These are phyloP conservation scores for Knoxdaviesia proteae DNA, from an alignment of 2,329 filamentous ascomycete genomes.

Conservation along the genomic window DNA sequence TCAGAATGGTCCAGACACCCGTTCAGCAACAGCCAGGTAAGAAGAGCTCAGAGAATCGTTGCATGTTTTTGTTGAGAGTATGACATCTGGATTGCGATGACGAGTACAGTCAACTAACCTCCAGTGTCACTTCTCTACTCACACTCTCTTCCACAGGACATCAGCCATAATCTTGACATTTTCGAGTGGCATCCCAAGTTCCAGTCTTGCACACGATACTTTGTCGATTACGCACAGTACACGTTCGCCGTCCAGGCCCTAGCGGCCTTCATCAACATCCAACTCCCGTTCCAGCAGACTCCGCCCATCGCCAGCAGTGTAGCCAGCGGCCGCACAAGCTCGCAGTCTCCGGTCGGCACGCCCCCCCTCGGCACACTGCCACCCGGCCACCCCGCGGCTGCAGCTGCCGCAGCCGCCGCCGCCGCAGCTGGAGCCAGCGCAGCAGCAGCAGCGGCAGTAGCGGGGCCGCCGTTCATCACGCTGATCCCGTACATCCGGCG, in stretches of 20 bases:
- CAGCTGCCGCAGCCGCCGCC: slow-evolving; percentile 8
- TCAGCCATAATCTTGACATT: slow-evolving; percentile 30
- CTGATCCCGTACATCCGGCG: slow-evolving; percentile 79
- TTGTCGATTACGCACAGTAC: slow-evolving; percentile 79
- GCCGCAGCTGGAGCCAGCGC: not conserved
- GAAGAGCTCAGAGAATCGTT: too few relatives aligned
- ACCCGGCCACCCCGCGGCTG: slow-evolving; percentile 2
- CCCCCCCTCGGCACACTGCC: slow-evolving; percentile 4
- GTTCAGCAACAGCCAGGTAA: too few relatives aligned
- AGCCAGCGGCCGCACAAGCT: slow-evolving; percentile 10
- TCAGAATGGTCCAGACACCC: too few relatives aligned
- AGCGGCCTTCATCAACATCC: slow-evolving; percentile 80
- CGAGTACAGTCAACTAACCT: too few relatives aligned
- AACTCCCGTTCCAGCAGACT: slow-evolving; percentile 60
- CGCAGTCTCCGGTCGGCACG: slow-evolving; percentile 10
- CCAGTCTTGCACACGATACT: slow-evolving; percentile 76
- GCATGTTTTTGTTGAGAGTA: too few relatives aligned
- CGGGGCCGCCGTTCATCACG: slow-evolving; percentile 27
- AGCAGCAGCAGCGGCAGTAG: slow-evolving; percentile 5
- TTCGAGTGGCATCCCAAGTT: slow-evolving; percentile 88
- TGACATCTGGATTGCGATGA: too few relatives aligned
- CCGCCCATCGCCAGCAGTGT: slow-evolving; percentile 9
- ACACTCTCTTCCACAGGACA: too few relatives aligned
- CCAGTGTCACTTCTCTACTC: too few relatives aligned
- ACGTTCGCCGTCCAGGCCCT: slow-evolving; percentile 66